Evolutionary conservation across 805 yeast genomes (phyloP).

Genomic region (Yarrowia sp.): DNA sequence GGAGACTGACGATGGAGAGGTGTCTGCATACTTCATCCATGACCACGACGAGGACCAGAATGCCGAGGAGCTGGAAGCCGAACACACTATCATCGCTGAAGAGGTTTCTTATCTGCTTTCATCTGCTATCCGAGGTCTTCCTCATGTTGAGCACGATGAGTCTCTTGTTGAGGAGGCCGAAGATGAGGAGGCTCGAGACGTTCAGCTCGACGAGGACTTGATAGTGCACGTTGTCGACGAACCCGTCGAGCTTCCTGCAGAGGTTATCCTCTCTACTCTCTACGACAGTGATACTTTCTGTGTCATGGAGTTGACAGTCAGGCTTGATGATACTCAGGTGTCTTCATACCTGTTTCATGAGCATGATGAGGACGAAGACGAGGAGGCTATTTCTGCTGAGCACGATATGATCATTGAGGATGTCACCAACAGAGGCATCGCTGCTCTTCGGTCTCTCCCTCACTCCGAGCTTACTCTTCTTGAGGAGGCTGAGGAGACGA

Average conservation of each 20-base stretch:
- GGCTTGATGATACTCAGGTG: neutral
- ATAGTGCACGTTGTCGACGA: neutral
- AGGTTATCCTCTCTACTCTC: neutral
- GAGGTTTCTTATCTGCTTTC: conserved; percentile 1
- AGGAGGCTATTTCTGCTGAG: neutral
- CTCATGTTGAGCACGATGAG: neutral
- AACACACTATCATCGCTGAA: neutral
- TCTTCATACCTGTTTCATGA: conserved; percentile 4
- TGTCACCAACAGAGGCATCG: neutral
- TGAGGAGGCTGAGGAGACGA: neutral
- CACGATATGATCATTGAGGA: neutral
- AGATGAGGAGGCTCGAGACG: neutral
- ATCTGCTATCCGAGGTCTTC: neutral
- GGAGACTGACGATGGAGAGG: neutral
- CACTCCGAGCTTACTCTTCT: neutral
- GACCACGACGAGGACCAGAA: conserved; percentile 25
- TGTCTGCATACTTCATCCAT: conserved; percentile 4
- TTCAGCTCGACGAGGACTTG: neutral
- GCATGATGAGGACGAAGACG: conserved; percentile 9
- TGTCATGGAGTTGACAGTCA: conserved; percentile 6
- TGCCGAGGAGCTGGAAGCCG: neutral
- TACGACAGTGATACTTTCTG: conserved; percentile 19
- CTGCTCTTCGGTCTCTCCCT: neutral
- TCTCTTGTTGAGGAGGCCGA: neutral
- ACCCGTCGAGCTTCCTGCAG: neutral